phyloP scores from a whole-genome alignment of 805 yeast genomes.

The Yarrowia sp. region DNA sequence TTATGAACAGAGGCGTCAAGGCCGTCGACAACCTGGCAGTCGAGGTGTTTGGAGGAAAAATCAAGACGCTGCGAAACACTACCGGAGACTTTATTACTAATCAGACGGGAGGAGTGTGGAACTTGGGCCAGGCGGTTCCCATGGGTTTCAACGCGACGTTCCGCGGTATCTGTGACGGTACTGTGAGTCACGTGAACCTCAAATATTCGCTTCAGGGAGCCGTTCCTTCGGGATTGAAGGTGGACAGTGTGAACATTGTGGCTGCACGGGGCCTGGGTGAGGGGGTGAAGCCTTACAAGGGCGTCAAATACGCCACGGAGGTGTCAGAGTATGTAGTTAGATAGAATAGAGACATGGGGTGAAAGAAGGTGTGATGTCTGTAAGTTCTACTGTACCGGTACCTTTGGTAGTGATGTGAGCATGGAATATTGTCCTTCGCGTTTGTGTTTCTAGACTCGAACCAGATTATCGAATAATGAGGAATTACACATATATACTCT shows the following conservation, averaged over 20 bases:
- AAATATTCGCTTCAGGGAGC: conserved; percentile 69
- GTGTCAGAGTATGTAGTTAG: conserved; percentile 66
- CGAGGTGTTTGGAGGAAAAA: conserved; percentile 51
- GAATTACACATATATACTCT: too few relatives aligned
- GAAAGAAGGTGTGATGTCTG: too few relatives aligned
- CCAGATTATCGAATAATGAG: too few relatives aligned
- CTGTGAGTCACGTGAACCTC: conserved; percentile 55
- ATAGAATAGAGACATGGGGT: conserved; percentile 38
- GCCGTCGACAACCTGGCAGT: conserved; percentile 58
- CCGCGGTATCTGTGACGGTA: conserved; percentile 52
- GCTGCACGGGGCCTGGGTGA: conserved; percentile 66
- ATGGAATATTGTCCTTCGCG: too few relatives aligned
- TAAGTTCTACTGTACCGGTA: too few relatives aligned
- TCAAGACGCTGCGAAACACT: conserved; percentile 69
- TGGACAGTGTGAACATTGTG: conserved; percentile 66
- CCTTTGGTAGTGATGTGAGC: too few relatives aligned
- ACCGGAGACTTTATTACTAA: conserved; percentile 74
- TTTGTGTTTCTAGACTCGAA: too few relatives aligned
- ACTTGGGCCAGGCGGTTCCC: conserved; percentile 62
- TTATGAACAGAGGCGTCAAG: conserved; percentile 56
- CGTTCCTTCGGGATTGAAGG: conserved; percentile 76
- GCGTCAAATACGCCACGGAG: conserved; percentile 79
- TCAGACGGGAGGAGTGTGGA: conserved; percentile 72
- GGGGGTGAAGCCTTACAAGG: conserved; percentile 80
- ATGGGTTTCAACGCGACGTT: conserved; percentile 73